Evolutionary conservation across 345 rosid species (phyloP), one percentile per base, ranked within the genome.

Genomic region (Salix suchowensis): DNA sequence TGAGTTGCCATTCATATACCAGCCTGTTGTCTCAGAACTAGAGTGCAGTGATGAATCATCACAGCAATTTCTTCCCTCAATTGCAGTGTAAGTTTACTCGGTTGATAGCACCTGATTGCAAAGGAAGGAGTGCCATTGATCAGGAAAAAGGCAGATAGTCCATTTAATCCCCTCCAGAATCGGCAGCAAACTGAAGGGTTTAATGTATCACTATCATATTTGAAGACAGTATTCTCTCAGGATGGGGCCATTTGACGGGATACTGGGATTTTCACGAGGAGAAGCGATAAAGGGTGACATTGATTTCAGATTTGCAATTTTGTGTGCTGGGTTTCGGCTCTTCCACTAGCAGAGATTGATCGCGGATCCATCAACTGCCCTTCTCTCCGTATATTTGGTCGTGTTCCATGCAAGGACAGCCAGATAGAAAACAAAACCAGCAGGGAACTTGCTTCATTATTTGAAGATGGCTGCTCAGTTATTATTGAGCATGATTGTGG

Each of bases 191-290:
- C 95, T 4, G 89, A 81, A 71, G 99, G 98, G 19, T 85, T 87
- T 68, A 91, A 88, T 36, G 70, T 54, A 74, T 96, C 97, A 12
- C 39, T 90, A 39, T 74, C 86, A 46, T 88, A 82, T 82, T 79
- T 96, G 80, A 88, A 84, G 82, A 82, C 36, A 0, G 68, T 78
- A 13, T 87, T 86, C 86, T 82, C 84, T 11, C 77, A 68, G 80
- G 80, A 84, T 77, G 99, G 99, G 99, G n/a, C 97, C 97, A 42
- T 94, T 94, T 78, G 99, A 96, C 74, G 99, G 97, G 74, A 86
- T 92, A 67, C 83, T 96, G 21, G 97, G 99, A 74, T 94, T 96
- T 79, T 94, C 97, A 50, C 98, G 90, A 74, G 98, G 99, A 78
- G 99, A 98, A 2, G 98, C 97, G 34, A 90, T 91, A 24, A 24